phyloP scores from a whole-genome alignment of 345 rosid species.

The Hibiscus tridactylites region DNA sequence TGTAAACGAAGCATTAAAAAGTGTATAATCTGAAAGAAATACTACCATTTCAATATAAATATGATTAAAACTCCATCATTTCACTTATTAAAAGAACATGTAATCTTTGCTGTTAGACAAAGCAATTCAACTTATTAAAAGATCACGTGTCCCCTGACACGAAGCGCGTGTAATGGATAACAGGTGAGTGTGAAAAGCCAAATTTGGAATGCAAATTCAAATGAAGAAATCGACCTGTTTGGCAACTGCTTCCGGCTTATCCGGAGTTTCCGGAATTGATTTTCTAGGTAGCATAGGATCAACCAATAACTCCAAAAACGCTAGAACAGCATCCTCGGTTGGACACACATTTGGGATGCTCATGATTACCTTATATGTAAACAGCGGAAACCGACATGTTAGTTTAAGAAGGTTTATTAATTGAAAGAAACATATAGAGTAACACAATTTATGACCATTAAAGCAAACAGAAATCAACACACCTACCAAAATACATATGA shows the following conservation, averaged over 20 bases:
- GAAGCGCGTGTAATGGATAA: not conserved
- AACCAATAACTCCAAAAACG: conserved; percentile 47
- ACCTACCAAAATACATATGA: not conserved
- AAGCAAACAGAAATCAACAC: not conserved
- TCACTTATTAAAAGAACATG: not conserved
- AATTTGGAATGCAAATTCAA: not conserved
- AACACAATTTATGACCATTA: not conserved
- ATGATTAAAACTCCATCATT: not conserved
- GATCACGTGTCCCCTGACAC: not conserved
- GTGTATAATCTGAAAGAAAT: not conserved
- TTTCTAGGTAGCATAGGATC: conserved; percentile 59
- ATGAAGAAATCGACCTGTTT: conserved; percentile 46
- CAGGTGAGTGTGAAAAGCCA: not conserved
- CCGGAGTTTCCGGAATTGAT: conserved; percentile 22
- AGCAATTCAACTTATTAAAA: not conserved
- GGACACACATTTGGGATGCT: conserved; percentile 36
- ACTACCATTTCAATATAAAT: not conserved
- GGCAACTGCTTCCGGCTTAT: conserved; percentile 42
- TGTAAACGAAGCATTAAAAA: not conserved
- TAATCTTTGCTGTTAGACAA: not conserved
- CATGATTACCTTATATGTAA: conserved; percentile 9
- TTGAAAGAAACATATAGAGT: not conserved
- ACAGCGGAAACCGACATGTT: not conserved
- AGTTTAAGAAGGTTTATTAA: not conserved
- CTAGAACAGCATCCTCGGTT: conserved; percentile 56